A percentile compares a stretch with the other conserved stretches of the same genome.
These are phyloP conservation scores for Mucor indicus DNA, from an alignment of 371 early-diverging fungal genomes.

Conservation along the genomic window DNA sequence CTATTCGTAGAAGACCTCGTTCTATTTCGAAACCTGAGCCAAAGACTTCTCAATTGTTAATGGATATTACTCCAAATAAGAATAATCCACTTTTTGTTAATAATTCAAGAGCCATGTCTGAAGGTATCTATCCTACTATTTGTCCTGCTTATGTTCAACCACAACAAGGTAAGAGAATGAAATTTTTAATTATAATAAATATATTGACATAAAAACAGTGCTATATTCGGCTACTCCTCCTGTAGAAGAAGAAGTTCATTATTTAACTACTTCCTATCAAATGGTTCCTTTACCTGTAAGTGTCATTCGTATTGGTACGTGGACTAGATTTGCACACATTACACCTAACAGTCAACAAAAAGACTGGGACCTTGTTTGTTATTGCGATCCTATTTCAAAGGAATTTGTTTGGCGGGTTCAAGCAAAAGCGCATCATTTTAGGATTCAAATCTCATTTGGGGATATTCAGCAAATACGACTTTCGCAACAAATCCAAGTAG, in stretches of 20 bases:
- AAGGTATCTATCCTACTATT: too few species aligned
- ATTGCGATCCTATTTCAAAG: conserved; percentile 17
- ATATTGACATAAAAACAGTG: too few species aligned
- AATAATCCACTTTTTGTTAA: not conserved
- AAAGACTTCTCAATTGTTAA: conserved; percentile 14
- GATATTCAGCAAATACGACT: conserved; percentile 23
- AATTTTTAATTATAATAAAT: too few species aligned
- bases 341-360: conserved; percentile 2
- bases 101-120: conserved; percentile 32
- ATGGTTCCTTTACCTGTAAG: conserved; percentile 21
- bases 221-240: too few species aligned
- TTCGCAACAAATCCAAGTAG: conserved; percentile 22
- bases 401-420: conserved; percentile 35
- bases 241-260: too few species aligned
- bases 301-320: conserved; percentile 27
- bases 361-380: conserved; percentile 38
- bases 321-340: conserved; percentile 29
- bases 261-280: too few species aligned
- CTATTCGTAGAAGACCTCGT: conserved; percentile 29
- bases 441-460: conserved; percentile 25
- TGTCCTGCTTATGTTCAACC: too few species aligned
- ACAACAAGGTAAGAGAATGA: too few species aligned
- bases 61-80: too few species aligned
- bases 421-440: conserved; percentile 25
- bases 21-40: conserved; percentile 36